Evolutionary conservation across 768 basidiomycete genomes (phyloP).

Genomic region (Termitomyces sp.): DNA sequence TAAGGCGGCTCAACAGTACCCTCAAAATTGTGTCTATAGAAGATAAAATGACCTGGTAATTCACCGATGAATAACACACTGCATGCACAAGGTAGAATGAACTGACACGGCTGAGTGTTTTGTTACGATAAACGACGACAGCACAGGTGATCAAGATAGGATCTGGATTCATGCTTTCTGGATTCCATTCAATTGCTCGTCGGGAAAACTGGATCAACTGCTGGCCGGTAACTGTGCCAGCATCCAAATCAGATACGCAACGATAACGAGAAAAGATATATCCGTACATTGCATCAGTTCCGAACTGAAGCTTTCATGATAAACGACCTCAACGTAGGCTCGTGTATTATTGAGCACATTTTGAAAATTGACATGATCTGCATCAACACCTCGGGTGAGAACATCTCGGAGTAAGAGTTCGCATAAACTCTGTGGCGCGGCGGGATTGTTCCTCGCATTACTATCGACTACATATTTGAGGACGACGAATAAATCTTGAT

Average conservation of each 20-base stretch:
- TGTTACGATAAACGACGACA: slow-evolving; percentile 55
- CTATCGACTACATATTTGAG: slow-evolving; percentile 41
- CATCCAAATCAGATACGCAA: slow-evolving; percentile 1
- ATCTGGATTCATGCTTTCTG: slow-evolving; percentile 46
- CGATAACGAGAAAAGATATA: neutral
- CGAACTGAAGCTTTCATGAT: slow-evolving; percentile 43
- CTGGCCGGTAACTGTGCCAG: slow-evolving; percentile 45
- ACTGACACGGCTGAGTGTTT: slow-evolving; percentile 47
- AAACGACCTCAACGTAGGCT: slow-evolving; percentile 51
- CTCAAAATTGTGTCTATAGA: slow-evolving; percentile 60
- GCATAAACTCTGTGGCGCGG: slow-evolving; percentile 27
- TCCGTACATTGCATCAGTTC: slow-evolving; percentile 54
- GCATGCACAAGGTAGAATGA: neutral
- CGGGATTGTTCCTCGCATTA: slow-evolving; percentile 24
- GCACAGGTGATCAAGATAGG: slow-evolving; percentile 47
- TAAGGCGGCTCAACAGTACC: slow-evolving; percentile 42
- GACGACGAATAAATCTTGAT: slow-evolving; percentile 45
- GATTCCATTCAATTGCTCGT: slow-evolving; percentile 49
- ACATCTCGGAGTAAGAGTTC: slow-evolving; percentile 55
- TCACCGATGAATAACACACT: neutral
- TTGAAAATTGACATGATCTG: slow-evolving; percentile 45
- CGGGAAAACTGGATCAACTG: slow-evolving; percentile 49
- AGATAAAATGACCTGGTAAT: slow-evolving; percentile 47
- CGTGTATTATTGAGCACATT: slow-evolving; percentile 51
- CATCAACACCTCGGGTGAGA: slow-evolving; percentile 40